Evolutionary conservation across 495 filamentous ascomycete genomes (phyloP).

Genomic region (Pseudoneurospora amorphoporcata): DNA sequence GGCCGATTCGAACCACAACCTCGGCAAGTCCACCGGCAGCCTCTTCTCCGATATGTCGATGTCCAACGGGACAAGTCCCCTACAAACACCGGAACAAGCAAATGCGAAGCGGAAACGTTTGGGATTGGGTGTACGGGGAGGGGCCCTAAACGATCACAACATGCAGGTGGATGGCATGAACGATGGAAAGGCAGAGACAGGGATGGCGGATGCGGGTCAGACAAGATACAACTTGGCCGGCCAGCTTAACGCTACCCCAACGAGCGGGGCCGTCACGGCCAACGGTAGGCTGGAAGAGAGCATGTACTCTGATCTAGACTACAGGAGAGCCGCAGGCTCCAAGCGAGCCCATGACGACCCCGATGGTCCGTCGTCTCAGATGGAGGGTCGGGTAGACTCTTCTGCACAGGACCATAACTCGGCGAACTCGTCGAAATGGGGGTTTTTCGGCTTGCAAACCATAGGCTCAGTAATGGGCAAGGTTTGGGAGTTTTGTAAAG

Average conservation of each 20-base stretch:
- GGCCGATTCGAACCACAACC: conserved; percentile 51
- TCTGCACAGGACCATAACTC: not conserved
- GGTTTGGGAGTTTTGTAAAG: conserved; percentile 73
- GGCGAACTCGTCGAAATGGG: conserved; percentile 29
- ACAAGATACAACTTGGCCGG: conserved; percentile 44
- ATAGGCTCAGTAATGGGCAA: conserved; percentile 57
- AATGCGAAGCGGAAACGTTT: conserved; percentile 32
- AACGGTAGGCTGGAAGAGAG: conserved; percentile 39
- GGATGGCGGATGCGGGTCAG: conserved; percentile 9
- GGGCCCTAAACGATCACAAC: conserved; percentile 23
- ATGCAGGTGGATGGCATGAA: conserved; percentile 20
- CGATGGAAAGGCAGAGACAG: conserved; percentile 14
- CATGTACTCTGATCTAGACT: conserved; percentile 45
- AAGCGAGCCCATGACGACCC: conserved; percentile 19
- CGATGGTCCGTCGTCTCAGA: conserved; percentile 13
- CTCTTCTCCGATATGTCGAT: conserved; percentile 33
- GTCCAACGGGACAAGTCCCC: conserved; percentile 7
- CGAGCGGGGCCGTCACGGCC: conserved; percentile 36
- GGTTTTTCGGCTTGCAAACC: conserved; percentile 30
- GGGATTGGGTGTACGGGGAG: conserved; percentile 15
- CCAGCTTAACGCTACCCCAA: conserved; percentile 50
- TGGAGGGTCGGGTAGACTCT: not conserved
- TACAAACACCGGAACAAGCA: conserved; percentile 4
- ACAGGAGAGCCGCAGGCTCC: conserved; percentile 37
- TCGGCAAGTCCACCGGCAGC: conserved; percentile 43